Base-by-base conservation (phyloP, 257 asterid species). In the Fraxinus excelsior region DNA sequence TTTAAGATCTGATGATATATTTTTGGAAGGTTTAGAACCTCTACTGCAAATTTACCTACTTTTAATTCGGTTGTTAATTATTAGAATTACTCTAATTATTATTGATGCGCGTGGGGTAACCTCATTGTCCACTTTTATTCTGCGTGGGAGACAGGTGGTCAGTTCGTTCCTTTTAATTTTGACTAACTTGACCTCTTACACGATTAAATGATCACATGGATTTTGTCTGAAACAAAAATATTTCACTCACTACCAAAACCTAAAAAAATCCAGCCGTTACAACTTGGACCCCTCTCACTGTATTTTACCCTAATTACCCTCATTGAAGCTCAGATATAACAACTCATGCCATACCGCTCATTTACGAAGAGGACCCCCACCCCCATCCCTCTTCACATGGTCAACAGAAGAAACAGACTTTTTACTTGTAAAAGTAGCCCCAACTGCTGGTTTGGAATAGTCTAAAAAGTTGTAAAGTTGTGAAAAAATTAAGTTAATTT, bases 251-350 rank as follows among this genome's bases (percentile, higher is more conserved):
- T 21, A 29, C 66, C 3, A n/a, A n/a, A 35, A 32, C 73, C 73
- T 37, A 67, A 58, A 76, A 58, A 76, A 44, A 46, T 29, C 35
- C 12, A 66, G 73, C 80, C 74, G 80, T 76, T 76, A 60, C 65
- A 46, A 23, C 34, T 29, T 7, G 19, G 40, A 46, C 42, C 16
- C 16, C 19, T 2, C 13, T 10, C 4, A 8, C 66, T 5, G 2
- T 18, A 9, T 56, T 69, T 26, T 71, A 49, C 9, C 76, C 29
- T 3, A 38, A 71, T 58, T 78, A 38, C 72, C 81, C 72, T 70
- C 31, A 26, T 7, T 37, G 34, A 26, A 35, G 4, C 0, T 21
- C 16, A 13, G 7, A 28, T 74, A 18, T n/a, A 5, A 74, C 78
- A 37, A 74, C 38, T 74, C 60, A 5, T 37, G 35, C 78, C 60